Percentiles rank a stretch among this genome's conserved stretches.
phyloP scores from a whole-genome alignment of 768 basidiomycete genomes.

The Albatrellus ellisii region DNA sequence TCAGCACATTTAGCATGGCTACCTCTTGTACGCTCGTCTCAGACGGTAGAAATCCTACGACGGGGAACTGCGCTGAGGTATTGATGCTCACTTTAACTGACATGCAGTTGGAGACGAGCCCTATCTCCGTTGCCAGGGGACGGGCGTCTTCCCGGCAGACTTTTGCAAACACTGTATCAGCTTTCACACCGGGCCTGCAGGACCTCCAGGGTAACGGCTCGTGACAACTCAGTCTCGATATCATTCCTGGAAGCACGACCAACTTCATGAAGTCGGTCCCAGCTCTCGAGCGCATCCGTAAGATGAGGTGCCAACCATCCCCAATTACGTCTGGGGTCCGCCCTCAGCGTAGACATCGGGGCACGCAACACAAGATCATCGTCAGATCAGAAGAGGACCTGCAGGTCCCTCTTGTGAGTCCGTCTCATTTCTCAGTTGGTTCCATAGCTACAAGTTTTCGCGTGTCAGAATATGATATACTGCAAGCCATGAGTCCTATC shows the following conservation, averaged over 20 bases:
- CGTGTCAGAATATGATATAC: too few relatives aligned
- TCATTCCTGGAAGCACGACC: slow-evolving; percentile 62
- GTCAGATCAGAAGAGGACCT: too few relatives aligned
- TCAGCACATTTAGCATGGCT: not conserved
- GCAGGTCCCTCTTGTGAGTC: too few relatives aligned
- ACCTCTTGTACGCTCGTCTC: slow-evolving; percentile 7
- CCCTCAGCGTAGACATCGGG: not conserved
- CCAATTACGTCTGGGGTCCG: not conserved
- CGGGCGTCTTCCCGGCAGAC: slow-evolving; percentile 3
- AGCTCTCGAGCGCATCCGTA: slow-evolving; percentile 55
- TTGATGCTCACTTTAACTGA: too few relatives aligned
- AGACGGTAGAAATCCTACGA: not conserved
- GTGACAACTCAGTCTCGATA: slow-evolving; percentile 38
- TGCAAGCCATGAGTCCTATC: too few relatives aligned
- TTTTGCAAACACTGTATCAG: slow-evolving; percentile 1
- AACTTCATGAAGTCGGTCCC: slow-evolving; percentile 52
- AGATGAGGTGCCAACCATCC: slow-evolving; percentile 21
- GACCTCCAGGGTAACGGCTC: slow-evolving; percentile 17
- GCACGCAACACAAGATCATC: too few relatives aligned
- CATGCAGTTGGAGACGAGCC: too few relatives aligned
- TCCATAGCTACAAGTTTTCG: too few relatives aligned
- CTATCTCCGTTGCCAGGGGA: not conserved
- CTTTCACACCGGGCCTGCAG: slow-evolving; percentile 2
- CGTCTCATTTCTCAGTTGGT: too few relatives aligned
- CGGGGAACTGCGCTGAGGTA: too few relatives aligned